Evolutionary conservation across 768 basidiomycete genomes (phyloP), one percentile per base, ranked within the genome.

Genomic region (Boletus reticulatus): DNA sequence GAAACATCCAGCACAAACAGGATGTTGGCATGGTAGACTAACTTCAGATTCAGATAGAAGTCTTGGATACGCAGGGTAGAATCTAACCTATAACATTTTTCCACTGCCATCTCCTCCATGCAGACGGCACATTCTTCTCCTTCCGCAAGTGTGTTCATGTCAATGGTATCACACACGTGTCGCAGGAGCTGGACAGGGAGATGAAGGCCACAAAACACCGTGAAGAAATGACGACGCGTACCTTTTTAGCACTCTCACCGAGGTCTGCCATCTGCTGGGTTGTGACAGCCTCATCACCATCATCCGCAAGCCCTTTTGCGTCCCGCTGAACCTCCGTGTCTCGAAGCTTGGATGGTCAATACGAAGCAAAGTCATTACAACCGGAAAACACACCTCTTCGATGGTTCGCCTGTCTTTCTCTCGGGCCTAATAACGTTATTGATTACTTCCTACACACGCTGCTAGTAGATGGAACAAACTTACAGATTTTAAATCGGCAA

Each of bases 51-150:
- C 38, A 54, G 56, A 47, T n/a, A 13, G 32, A 31, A 46, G 20
- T 16, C 16, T 41, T 27, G 29, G 12, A 16, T 37, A 29, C 16
- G 24, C 19, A 24, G 2, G 24, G 16, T 37, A 34, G 50, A n/a
- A 42, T 20, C 56, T 55, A 43, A 65, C 65, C 65, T 59, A 27
- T 67, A 59, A 11, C 57, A 65, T 19, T 65, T 62, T 42, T 6
- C 44, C 24, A 50, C 52, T 29, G 7, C 12, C 62, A 62, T 67
- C 4, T 36, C 45, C 10, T 65, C 55, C 51, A 64, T 53, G 39
- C 62, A 67, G 24, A 67, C 19, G 24, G 55, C 57, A 29, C 59
- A 67, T 52, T 60, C 60, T 46, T 66, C 65, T 42, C 29, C 54
- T 36, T 64, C 60, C 27, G 46, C 65, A 39, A 66, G 50, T 19